Evolutionary conservation across 352 stramenopile species (phyloP).

Genomic region (Phytophthora foliorum): DNA sequence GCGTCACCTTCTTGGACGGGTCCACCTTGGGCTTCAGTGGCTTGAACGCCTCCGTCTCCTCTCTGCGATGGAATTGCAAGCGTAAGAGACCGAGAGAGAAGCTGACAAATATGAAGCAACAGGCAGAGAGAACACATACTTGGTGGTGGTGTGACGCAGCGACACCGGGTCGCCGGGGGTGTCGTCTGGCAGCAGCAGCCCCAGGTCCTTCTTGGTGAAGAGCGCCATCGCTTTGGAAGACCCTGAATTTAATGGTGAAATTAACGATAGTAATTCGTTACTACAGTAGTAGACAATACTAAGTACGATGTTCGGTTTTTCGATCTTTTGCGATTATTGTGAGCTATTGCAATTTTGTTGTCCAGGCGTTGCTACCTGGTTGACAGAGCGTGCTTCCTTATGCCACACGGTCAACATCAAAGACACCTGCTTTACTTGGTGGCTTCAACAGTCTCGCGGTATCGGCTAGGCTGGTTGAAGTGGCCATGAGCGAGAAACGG

Average conservation of each 20-base stretch:
- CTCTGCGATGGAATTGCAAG: conserved; percentile 34
- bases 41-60: conserved; percentile 80
- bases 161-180: conserved; percentile 81
- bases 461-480: no score
- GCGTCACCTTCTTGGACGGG: conserved; percentile 80
- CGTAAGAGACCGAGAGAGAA: conserved; percentile 4
- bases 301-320: no score
- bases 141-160: conserved; percentile 79
- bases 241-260: no score
- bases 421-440: no score
- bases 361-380: no score
- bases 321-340: no score
- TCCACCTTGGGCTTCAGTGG: conserved; percentile 86
- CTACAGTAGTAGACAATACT: no score
- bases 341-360: no score
- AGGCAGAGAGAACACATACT: conserved; percentile 33
- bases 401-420: no score
- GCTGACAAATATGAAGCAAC: background rate
- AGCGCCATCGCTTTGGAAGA: conserved; percentile 77
- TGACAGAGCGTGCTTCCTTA: no score
- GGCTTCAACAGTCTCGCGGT: no score
- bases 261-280: no score
- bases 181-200: conserved; percentile 83
- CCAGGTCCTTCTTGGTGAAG: conserved; percentile 92
- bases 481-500: background rate